Percentiles rank a stretch among this genome's conserved stretches.
These are phyloP conservation scores for Calonectria pseudoreteaudii DNA, from an alignment of 2,329 filamentous ascomycete genomes.

Conservation along the genomic window DNA sequence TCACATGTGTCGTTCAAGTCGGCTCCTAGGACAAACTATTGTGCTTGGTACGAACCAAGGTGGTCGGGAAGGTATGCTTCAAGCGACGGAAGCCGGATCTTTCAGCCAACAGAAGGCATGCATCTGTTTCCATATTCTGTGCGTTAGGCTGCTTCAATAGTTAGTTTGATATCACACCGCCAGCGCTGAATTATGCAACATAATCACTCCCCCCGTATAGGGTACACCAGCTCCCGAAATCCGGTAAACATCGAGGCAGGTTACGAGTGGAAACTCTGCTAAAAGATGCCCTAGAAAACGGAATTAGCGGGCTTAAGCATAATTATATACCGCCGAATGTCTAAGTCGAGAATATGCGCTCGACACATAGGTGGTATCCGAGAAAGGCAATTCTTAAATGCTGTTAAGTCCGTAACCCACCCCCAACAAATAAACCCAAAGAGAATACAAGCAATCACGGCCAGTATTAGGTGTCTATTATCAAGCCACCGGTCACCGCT, in stretches of 20 bases:
- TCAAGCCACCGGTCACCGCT: neutral
- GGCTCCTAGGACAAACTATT: neutral
- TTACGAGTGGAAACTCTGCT: neutral
- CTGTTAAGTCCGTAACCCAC: conserved; percentile 17
- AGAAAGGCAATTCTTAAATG: conserved; percentile 29
- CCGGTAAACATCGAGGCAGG: conserved; percentile 2
- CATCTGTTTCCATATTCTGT: too few relatives aligned
- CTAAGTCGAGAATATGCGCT: neutral
- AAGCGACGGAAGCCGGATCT: neutral
- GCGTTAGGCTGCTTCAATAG: neutral
- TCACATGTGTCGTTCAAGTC: neutral
- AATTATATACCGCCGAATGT: neutral
- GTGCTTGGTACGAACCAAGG: neutral
- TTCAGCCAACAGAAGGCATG: neutral
- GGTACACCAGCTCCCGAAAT: conserved; percentile 19
- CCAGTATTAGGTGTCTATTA: neutral
- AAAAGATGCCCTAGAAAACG: neutral
- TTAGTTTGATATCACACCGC: neutral
- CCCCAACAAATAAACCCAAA: neutral
- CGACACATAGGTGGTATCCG: neutral
- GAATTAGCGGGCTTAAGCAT: conserved; percentile 33
- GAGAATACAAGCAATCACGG: neutral
- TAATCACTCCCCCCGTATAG: conserved; percentile 8
- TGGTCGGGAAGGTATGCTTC: neutral
- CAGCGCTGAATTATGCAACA: neutral